Conservation (phyloP, 306 rosid genomes). For the Myrica gale region DNA sequence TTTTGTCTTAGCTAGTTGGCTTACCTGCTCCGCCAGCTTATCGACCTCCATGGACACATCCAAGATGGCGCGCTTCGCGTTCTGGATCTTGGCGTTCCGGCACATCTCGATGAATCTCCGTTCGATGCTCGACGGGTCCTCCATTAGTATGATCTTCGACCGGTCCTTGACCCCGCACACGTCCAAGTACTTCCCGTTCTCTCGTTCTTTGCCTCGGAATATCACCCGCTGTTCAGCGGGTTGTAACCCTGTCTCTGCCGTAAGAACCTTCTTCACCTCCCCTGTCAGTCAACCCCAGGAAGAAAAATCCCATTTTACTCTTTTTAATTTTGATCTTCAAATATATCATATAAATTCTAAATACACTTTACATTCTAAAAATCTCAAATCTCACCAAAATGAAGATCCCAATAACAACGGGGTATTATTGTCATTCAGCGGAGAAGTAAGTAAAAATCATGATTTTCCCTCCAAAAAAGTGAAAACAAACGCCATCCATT, state of each 20-base stretch:
- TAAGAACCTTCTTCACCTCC: slow-evolving; percentile 70
- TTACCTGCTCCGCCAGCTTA: slow-evolving; percentile 67
- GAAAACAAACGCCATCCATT: not conserved
- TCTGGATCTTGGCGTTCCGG: slow-evolving; percentile 54
- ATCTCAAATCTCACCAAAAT: no score
- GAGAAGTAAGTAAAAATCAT: not conserved
- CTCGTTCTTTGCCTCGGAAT: slow-evolving; percentile 66
- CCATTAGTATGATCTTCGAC: slow-evolving; percentile 55
- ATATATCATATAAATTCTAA: no score
- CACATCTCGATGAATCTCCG: slow-evolving; percentile 50
- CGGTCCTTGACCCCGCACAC: slow-evolving; percentile 67
- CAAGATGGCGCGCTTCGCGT: slow-evolving; percentile 55
- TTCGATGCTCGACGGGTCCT: slow-evolving; percentile 75
- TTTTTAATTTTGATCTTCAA: not conserved
- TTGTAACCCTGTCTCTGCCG: slow-evolving; percentile 57
- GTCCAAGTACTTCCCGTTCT: slow-evolving; percentile 63
- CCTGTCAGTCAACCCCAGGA: slow-evolving; percentile 37
- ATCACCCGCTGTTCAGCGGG: slow-evolving; percentile 54
- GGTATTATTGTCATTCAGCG: not conserved
- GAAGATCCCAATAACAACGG: no score
- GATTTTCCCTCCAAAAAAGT: slow-evolving; percentile 5
- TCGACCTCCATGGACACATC: slow-evolving; percentile 48
- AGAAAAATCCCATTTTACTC: not conserved
- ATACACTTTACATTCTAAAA: no score
- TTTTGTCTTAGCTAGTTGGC: not conserved